Base-by-base conservation (phyloP, 805 yeast genomes). In the Danielia oregonensis region DNA sequence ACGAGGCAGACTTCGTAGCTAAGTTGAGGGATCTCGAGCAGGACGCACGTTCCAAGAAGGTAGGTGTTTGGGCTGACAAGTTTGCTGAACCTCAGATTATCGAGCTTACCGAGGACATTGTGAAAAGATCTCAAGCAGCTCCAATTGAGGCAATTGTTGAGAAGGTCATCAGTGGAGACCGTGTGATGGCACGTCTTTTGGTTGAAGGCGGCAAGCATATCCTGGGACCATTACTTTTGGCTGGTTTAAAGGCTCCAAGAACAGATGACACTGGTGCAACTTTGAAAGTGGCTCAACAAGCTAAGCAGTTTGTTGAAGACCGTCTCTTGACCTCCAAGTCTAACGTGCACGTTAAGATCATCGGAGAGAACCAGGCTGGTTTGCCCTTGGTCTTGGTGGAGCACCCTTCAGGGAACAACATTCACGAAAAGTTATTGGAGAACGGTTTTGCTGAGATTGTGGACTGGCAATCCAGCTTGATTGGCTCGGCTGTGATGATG, bases 351-450 rank as follows among this genome's bases (percentile, higher is more conserved):
- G 74, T 79, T 17, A 56, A 68, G 2, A 61, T 84, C 39, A 42
- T 82, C 22, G 91, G 88, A 22, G 76, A 71, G 42, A 73, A 73
- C 27, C 72, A 79, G 33, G 59, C 70, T n/a, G 86, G 84, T 8
- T 72, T 78, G 17, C 73, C 81, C 6, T 64, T 81, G 35, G 84
- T 71, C 13, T 61, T 73, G 30, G 56, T 86, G 24, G 52, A 66
- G 36, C 91, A 84, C 51, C 86, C 94, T 21, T 82, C 84, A 4
- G 95, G 95, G 12, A 66, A 65, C 46, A 79, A 79, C 42, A 79
- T 86, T 48, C 77, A 82, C 38, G 83, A 78, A 44, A 74, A 76
- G 43, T 62, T 86, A 37, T 68, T 86, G 39, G 76, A 72, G 37
- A 69, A 68, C 36, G 96, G 96, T 8, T 67, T 81, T 19, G 95